Percentiles rank a stretch among this genome's conserved stretches.
These are phyloP conservation scores for Penicillium macrosclerotiorum DNA, from an alignment of 495 filamentous ascomycete genomes.

Conservation along the genomic window DNA sequence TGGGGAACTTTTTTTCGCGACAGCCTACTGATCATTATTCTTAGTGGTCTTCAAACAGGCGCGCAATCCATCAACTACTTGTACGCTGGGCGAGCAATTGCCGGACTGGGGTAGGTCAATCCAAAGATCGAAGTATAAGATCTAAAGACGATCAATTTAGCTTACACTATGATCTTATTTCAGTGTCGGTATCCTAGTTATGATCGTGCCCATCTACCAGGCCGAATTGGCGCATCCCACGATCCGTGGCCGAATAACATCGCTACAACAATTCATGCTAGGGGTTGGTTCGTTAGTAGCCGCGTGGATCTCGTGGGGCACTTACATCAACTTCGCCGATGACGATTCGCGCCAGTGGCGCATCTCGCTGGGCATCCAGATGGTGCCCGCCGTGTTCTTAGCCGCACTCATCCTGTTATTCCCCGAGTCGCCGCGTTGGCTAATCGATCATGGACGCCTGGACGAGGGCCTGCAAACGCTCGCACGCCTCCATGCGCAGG, in stretches of 20 bases:
- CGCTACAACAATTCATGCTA: slow-evolving; percentile 23
- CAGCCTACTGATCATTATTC: not conserved
- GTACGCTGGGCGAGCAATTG: slow-evolving; percentile 21
- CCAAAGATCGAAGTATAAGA: too few species aligned
- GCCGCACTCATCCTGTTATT: slow-evolving; percentile 55
- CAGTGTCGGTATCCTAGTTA: slow-evolving; percentile 53
- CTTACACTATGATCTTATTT: too few species aligned
- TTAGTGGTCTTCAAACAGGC: slow-evolving; percentile 12
- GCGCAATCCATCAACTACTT: slow-evolving; percentile 4
- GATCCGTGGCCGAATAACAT: slow-evolving; percentile 19
- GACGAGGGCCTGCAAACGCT: slow-evolving; percentile 57
- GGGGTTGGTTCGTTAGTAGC: slow-evolving; percentile 19
- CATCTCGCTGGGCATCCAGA: slow-evolving; percentile 51
- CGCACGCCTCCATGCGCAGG: slow-evolving; percentile 58
- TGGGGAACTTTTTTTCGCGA: not conserved
- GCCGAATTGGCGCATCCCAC: slow-evolving; percentile 20
- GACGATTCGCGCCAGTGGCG: slow-evolving; percentile 20
- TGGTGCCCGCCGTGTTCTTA: slow-evolving; percentile 55
- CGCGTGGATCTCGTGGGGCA: slow-evolving; percentile 21
- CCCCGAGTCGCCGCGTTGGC: slow-evolving; percentile 52
- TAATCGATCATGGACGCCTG: slow-evolving; percentile 41
- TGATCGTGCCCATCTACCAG: slow-evolving; percentile 26
- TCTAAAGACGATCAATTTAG: too few species aligned
- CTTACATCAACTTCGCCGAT: slow-evolving; percentile 46
- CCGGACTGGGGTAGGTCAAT: slow-evolving; percentile 13